Base-by-base conservation (phyloP, 805 yeast genomes). In the Ogataea nitratoaversa region DNA sequence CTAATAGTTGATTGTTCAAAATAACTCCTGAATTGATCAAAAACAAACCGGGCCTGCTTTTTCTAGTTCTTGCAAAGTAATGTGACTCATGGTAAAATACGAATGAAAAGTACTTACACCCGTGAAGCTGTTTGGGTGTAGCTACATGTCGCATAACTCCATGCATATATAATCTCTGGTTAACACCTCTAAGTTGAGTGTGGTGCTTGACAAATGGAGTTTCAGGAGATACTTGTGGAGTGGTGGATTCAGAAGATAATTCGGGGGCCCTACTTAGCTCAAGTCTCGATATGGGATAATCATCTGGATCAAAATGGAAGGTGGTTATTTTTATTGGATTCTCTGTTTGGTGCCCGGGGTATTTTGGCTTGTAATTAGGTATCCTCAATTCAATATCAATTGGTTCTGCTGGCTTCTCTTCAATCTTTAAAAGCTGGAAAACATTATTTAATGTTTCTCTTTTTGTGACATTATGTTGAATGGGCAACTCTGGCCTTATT, bases 31-130 rank as follows among this genome's bases (percentile, higher is more conserved):
- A 20, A 9, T 19, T 14, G 19, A 40, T 18, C 8, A 60, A 33
- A 30, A 55, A 25, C 1, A 61, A 12, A 0, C 59, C 63, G 1
- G 69, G 69, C 18, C 44, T 51, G 0, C 66, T 57, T 35, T 64
- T 64, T n/a, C 66, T 39, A 5, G 55, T 49, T 32, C 43, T 46
- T 1, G 59, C 57, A 17, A 58, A 3, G 30, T 39, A 55, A 34
- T 55, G 56, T 1, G 36, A 16, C 14, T 43, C 38, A 13, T 54
- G 59, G 40, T 48, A 55, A 38, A 44, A 64, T 5, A 25, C 20
- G 12, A 60, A 13, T 3, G 34, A 14, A 32, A 60, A 61, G 36
- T 47, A 53, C 19, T 49, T 50, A 34, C 60, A 52, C 8, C 29
- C 33, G 32, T 49, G 49, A 3, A 50, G 19, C 2, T 43, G 25